A percentile compares a stretch with the other conserved stretches of the same genome.
Evolutionary conservation across 345 rosid species (phyloP).

Genomic region (Angophora floribunda): DNA sequence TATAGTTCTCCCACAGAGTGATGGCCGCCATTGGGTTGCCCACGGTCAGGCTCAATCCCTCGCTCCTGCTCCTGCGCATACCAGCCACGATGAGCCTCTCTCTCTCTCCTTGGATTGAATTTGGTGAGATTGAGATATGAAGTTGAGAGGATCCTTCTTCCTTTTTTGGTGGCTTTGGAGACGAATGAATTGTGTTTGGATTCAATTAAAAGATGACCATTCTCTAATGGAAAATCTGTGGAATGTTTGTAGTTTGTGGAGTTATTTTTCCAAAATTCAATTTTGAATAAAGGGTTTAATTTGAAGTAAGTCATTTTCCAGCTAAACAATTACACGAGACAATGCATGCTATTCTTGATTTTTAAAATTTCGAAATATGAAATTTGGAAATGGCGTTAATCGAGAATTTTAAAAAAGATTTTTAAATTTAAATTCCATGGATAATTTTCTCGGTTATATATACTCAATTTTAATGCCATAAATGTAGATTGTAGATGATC

Average conservation of each 20-base stretch:
- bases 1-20: conserved; percentile 25
- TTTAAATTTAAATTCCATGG: not conserved
- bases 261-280: not conserved
- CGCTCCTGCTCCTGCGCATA: conserved; percentile 71
- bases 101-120: not conserved
- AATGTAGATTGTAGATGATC: not conserved
- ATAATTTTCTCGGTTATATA: not conserved
- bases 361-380: not conserved
- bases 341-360: not conserved
- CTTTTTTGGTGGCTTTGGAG: not conserved
- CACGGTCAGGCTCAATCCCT: conserved; percentile 40
- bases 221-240: not conserved
- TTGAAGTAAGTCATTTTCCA: not conserved
- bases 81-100: conserved; percentile 50
- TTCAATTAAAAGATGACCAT: not conserved
- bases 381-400: not conserved
- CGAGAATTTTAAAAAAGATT: not conserved
- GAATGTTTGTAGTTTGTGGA: not conserved
- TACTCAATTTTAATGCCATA: not conserved
- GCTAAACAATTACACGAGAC: not conserved
- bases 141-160: not conserved
- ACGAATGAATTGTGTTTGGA: not conserved
- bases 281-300: not conserved
- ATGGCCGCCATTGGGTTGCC: conserved; percentile 30
- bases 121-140: not conserved